phyloP scores from a whole-genome alignment of 2,329 filamentous ascomycete genomes.

The Reticulascus tulasneorum region DNA sequence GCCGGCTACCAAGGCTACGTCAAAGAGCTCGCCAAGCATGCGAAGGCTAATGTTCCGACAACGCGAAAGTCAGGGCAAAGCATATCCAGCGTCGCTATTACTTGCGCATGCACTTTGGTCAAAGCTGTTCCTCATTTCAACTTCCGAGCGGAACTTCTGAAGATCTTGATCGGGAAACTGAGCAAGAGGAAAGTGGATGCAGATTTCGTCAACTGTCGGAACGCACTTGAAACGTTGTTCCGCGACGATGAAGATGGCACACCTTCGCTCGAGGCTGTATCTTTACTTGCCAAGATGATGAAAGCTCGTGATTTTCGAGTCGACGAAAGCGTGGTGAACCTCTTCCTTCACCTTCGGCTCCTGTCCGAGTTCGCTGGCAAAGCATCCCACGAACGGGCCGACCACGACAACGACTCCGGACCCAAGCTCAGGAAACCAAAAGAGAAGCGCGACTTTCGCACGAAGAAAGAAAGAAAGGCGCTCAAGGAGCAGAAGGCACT shows the following conservation, averaged over 20 bases:
- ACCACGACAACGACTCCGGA: slow-evolving; percentile 37
- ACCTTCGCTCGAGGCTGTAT: slow-evolving; percentile 80
- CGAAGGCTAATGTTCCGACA: slow-evolving; percentile 49
- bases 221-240: slow-evolving; percentile 79
- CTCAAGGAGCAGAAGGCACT: slow-evolving; percentile 81
- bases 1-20: slow-evolving; percentile 82
- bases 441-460: slow-evolving; percentile 78
- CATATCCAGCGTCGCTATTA: slow-evolving; percentile 73
- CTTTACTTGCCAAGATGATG: slow-evolving; percentile 90
- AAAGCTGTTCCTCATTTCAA: slow-evolving; percentile 93
- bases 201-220: slow-evolving; percentile 73
- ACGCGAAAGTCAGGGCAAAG: slow-evolving; percentile 36
- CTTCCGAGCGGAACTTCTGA: slow-evolving; percentile 82
- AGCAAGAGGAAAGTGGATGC: slow-evolving; percentile 67
- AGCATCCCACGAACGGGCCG: slow-evolving; percentile 73
- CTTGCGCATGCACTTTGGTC: slow-evolving; percentile 78
- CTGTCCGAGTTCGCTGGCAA: slow-evolving; percentile 85
- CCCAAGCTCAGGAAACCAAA: slow-evolving; percentile 56
- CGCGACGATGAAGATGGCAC: slow-evolving; percentile 84
- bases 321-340: slow-evolving; percentile 81
- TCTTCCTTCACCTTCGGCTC: slow-evolving; percentile 84
- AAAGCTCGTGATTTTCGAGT: slow-evolving; percentile 78
- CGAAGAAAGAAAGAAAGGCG: slow-evolving; percentile 80
- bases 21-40: slow-evolving; percentile 65
- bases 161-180: slow-evolving; percentile 81